Evolutionary conservation across 2,329 filamentous ascomycete species (phyloP).

Genomic region (Metarhizium guizhouense): DNA sequence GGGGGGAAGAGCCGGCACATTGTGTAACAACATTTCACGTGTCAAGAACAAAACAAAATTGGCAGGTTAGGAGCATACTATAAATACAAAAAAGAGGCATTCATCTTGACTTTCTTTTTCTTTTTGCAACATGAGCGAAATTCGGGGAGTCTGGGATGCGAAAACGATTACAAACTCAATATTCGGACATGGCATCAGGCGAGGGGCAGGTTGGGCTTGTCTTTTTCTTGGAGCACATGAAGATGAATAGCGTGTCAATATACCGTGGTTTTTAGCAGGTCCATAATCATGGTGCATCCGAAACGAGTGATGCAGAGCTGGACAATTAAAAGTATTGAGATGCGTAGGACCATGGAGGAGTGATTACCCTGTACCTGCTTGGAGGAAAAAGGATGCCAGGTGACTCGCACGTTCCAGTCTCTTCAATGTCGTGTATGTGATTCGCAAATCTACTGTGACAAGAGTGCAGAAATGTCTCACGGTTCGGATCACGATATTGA

Average conservation of each 20-base stretch:
- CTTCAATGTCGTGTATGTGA: no score
- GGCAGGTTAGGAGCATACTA: neutral
- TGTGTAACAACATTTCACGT: conserved; percentile 7
- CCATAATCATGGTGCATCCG: neutral
- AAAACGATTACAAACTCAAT: neutral
- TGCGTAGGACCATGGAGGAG: no score
- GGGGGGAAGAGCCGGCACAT: neutral
- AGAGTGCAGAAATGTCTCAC: no score
- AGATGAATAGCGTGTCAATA: neutral
- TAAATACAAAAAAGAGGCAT: conserved; percentile 4
- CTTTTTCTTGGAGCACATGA: neutral
- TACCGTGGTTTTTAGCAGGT: neutral
- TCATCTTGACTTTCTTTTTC: neutral
- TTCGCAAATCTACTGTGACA: no score
- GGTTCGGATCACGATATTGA: no score
- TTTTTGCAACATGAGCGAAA: neutral
- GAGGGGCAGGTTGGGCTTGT: neutral
- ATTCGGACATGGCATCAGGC: conserved; percentile 3
- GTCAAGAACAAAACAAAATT: neutral
- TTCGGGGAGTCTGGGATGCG: conserved; percentile 1
- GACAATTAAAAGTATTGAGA: no score
- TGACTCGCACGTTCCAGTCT: no score
- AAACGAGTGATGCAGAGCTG: no score
- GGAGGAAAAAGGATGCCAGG: no score
- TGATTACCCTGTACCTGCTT: no score